Evolutionary conservation across 352 stramenopile genomes (phyloP).

Genomic region (Globisporangium uncinulatum): DNA sequence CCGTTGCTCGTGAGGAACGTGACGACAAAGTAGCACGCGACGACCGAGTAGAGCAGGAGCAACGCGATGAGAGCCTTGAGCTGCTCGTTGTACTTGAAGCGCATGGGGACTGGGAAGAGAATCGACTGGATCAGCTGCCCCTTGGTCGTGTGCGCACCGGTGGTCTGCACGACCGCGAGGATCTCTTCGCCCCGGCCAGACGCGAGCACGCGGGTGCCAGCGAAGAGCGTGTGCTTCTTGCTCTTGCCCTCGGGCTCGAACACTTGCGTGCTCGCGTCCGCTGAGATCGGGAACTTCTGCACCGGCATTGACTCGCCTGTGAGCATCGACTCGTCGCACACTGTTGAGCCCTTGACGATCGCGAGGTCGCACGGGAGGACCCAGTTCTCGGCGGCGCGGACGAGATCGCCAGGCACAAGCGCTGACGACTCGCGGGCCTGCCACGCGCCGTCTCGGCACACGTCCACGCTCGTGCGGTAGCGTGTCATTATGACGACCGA

Average conservation of each 20-base stretch:
- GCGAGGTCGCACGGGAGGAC: conserved; percentile 68
- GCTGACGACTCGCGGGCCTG: conserved; percentile 33
- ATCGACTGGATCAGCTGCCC: conserved; percentile 85
- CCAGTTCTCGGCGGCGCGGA: conserved; percentile 61
- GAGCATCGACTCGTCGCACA: conserved; percentile 73
- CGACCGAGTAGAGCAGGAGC: conserved; percentile 57
- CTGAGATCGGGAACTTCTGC: too few relatives aligned
- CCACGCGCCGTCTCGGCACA: conserved; percentile 54
- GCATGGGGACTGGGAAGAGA: conserved; percentile 74
- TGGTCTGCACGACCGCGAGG: conserved; percentile 74
- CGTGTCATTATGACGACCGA: conserved; percentile 58
- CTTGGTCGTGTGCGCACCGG: conserved; percentile 76
- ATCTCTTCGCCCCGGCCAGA: conserved; percentile 52
- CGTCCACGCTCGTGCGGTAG: conserved; percentile 53
- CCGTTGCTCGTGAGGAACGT: conserved; percentile 63
- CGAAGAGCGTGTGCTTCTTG: conserved; percentile 87
- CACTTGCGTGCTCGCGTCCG: too few relatives aligned
- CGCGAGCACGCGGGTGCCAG: conserved; percentile 73
- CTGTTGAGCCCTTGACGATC: conserved; percentile 53
- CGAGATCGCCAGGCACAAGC: conserved; percentile 63
- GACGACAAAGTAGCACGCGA: conserved; percentile 62
- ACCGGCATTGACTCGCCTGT: conserved; percentile 85
- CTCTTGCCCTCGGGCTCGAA: conserved; percentile 46
- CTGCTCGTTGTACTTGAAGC: conserved; percentile 91
- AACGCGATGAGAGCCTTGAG: too few relatives aligned